Evolutionary conservation across 345 rosid genomes (phyloP).

Genomic region (Laguncularia racemosa): DNA sequence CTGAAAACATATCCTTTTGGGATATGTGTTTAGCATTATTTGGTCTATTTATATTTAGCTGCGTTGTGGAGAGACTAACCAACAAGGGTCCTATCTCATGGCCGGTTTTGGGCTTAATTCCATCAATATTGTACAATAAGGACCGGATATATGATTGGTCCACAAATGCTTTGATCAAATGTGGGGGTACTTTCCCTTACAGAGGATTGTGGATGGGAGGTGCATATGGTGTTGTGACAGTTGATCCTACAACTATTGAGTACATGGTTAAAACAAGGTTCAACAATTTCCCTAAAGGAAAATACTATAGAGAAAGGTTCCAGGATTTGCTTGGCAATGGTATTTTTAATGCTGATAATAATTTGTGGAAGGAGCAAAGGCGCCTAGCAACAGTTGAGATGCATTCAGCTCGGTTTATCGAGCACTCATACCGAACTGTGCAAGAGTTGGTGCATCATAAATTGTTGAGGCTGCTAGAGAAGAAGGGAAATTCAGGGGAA

Average conservation of each 20-base stretch:
- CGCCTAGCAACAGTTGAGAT: slow-evolving; percentile 39
- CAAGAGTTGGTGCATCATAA: slow-evolving; percentile 45
- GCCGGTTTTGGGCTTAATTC: slow-evolving; percentile 61
- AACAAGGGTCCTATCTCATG: slow-evolving; percentile 54
- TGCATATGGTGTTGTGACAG: slow-evolving; percentile 43
- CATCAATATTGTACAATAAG: slow-evolving; percentile 20
- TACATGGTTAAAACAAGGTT: slow-evolving; percentile 64
- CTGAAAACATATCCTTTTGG: slow-evolving; percentile 18
- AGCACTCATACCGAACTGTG: too few relatives aligned
- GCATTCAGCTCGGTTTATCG: slow-evolving; percentile 53
- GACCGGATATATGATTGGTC: slow-evolving; percentile 31
- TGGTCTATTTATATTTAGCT: slow-evolving; percentile 41
- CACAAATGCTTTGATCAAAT: slow-evolving; percentile 30
- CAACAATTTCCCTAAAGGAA: slow-evolving; percentile 71
- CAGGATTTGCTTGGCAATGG: slow-evolving; percentile 61
- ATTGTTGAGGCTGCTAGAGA: slow-evolving; percentile 42
- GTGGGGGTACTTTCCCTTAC: slow-evolving; percentile 44
- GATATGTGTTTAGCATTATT: slow-evolving; percentile 37
- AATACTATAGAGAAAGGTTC: slow-evolving; percentile 50
- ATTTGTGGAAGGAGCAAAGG: slow-evolving; percentile 63
- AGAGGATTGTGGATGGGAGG: slow-evolving; percentile 54
- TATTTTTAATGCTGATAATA: slow-evolving; percentile 57
- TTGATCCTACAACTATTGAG: slow-evolving; percentile 49
- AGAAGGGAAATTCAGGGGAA: slow-evolving; percentile 23
- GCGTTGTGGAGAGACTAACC: slow-evolving; percentile 35